Evolutionary conservation across 1,139 yeast species (phyloP).

Genomic region (Taphrina deformans): DNA sequence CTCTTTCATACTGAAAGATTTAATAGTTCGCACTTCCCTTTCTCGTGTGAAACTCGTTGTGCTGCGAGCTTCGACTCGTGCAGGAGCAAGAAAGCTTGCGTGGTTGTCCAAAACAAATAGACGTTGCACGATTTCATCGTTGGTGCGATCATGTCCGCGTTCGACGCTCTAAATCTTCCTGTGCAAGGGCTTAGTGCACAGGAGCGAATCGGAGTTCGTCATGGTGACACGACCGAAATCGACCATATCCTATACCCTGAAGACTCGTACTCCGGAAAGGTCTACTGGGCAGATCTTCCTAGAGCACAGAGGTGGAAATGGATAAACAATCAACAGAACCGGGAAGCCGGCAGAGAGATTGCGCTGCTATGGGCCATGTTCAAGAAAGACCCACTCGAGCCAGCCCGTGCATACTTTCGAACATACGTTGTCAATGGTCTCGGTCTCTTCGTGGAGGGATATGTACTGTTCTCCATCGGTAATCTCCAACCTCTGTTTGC

Average conservation of each 20-base stretch:
- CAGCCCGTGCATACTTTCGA: constrained; percentile 46
- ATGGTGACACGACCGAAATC: constrained; percentile 20
- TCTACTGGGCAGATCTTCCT: constrained; percentile 49
- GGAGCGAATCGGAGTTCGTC: constrained; percentile 5
- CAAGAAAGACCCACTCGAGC: constrained; percentile 46
- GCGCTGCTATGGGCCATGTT: constrained; percentile 42
- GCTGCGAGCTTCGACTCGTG: background rate
- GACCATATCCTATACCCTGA: constrained; percentile 28
- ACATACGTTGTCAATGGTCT: constrained; percentile 47
- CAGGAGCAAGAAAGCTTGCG: too few relatives aligned
- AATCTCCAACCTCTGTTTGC: constrained; percentile 44
- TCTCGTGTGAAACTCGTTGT: background rate
- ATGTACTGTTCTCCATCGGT: constrained; percentile 48
- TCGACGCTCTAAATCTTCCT: background rate
- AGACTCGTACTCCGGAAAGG: constrained; percentile 42
- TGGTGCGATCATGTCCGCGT: constrained; percentile 2
- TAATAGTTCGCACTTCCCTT: too few relatives aligned
- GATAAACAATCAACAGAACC: constrained; percentile 42
- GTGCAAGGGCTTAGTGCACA: background rate
- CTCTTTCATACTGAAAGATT: too few relatives aligned
- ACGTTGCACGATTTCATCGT: too few relatives aligned
- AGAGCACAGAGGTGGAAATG: constrained; percentile 42
- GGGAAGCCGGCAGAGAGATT: constrained; percentile 44
- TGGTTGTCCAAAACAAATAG: too few relatives aligned
- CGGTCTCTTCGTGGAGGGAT: constrained; percentile 48